Evolutionary conservation across 2,329 filamentous ascomycete genomes (phyloP).

Genomic region (Shiraia sp.): DNA sequence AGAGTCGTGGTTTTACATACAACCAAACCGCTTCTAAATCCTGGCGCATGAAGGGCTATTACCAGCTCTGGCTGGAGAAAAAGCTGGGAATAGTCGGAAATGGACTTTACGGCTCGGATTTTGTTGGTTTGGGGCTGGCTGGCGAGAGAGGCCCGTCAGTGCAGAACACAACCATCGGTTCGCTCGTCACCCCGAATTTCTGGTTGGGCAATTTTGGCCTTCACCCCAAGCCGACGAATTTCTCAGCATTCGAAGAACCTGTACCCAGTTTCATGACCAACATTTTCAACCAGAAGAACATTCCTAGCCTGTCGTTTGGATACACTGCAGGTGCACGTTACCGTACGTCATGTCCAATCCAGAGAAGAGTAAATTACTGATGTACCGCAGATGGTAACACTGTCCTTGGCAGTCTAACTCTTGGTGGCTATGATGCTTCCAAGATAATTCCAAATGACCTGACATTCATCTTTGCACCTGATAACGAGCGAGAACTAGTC

Average conservation of each 20-base stretch:
- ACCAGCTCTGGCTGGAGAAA: constrained; percentile 60
- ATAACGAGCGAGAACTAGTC: constrained; percentile 63
- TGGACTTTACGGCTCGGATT: constrained; percentile 65
- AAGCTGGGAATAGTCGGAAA: constrained; percentile 64
- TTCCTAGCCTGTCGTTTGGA: constrained; percentile 74
- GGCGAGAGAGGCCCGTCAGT: constrained; percentile 48
- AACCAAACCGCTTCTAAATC: constrained; percentile 57
- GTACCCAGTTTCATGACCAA: constrained; percentile 57
- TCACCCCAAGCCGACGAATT: constrained; percentile 55
- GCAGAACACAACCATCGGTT: constrained; percentile 48
- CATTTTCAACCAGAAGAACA: constrained; percentile 60
- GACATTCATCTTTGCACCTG: constrained; percentile 60
- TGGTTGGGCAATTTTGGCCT: constrained; percentile 55
- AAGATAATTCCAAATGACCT: constrained; percentile 65
- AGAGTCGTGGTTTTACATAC: constrained; percentile 64
- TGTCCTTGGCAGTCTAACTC: constrained; percentile 57
- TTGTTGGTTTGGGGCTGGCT: constrained; percentile 45
- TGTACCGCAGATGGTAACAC: constrained; percentile 33
- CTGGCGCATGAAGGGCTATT: constrained; percentile 64
- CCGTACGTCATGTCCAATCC: constrained; percentile 50
- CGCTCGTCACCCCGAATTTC: constrained; percentile 46
- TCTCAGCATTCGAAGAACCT: constrained; percentile 56
- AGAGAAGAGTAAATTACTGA: not conserved
- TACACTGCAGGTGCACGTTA: constrained; percentile 78
- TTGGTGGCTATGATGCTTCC: constrained; percentile 71